phyloP scores from a whole-genome alignment of 371 early-diverging fungal genomes.

The Coemansia sp. region DNA sequence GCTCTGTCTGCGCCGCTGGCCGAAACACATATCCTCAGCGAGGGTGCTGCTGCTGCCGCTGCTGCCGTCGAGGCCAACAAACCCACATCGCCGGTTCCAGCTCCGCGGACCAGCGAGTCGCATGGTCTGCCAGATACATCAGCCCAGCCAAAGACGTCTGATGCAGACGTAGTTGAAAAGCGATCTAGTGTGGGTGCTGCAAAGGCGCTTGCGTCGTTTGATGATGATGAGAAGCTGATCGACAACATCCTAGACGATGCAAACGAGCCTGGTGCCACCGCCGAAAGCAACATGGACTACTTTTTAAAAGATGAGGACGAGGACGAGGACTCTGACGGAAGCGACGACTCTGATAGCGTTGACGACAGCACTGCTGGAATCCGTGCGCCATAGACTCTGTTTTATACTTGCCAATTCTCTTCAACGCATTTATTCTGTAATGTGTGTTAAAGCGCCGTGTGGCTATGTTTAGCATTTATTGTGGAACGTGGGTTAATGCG shows the following conservation, averaged over 20 bases:
- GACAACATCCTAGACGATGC: constrained; percentile 37
- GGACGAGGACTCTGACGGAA: constrained; percentile 42
- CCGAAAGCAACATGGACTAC: constrained; percentile 34
- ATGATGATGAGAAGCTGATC: constrained; percentile 36
- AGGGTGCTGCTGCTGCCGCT: neutral
- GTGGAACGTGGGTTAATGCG: neutral
- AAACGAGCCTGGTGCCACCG: constrained; percentile 1
- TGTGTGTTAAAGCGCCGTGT: too few relatives aligned
- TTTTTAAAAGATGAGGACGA: constrained; percentile 48
- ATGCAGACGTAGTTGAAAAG: neutral
- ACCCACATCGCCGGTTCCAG: neutral
- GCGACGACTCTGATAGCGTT: constrained; percentile 8
- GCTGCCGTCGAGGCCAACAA: neutral
- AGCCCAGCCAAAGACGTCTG: too few relatives aligned
- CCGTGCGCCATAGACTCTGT: neutral
- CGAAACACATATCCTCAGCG: neutral
- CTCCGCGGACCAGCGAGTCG: neutral
- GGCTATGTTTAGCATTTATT: neutral
- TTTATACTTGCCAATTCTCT: too few relatives aligned
- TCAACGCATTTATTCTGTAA: too few relatives aligned
- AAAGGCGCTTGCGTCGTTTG: constrained; percentile 28
- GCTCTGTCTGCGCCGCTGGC: too few relatives aligned
- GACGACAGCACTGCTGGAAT: constrained; percentile 20
- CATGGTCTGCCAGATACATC: neutral
- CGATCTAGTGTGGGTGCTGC: constrained; percentile 13